Percentiles rank a stretch among this genome's conserved stretches.
Conservation (phyloP, 73 alveolate species). For the Paramecium octaurelia region DNA sequence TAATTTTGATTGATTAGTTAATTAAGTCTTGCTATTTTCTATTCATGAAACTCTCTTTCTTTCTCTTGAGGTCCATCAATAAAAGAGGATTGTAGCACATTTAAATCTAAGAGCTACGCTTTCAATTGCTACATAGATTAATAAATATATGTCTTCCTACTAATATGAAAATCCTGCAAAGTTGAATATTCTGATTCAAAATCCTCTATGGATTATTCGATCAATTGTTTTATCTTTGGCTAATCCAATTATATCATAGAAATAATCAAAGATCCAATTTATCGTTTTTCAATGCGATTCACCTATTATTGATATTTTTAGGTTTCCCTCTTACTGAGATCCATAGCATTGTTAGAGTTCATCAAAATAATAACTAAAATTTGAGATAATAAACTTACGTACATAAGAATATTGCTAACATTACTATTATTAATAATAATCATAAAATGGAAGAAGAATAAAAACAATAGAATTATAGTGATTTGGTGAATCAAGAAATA, state of each 20-base stretch:
- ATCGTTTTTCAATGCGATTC: conserved; percentile 1
- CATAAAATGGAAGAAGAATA: background rate
- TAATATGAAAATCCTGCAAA: background rate
- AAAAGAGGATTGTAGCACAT: background rate
- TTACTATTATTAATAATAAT: background rate
- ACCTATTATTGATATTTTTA: background rate
- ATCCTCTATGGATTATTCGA: background rate
- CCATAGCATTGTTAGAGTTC: background rate
- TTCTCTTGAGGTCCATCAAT: background rate
- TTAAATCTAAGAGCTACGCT: background rate
- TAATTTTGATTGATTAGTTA: background rate
- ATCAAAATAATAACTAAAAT: background rate
- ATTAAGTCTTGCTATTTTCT: background rate
- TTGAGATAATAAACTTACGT: background rate
- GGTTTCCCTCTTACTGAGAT: background rate
- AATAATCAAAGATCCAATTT: background rate
- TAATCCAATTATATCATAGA: background rate
- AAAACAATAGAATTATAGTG: background rate
- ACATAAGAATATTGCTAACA: background rate
- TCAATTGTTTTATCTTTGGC: background rate
- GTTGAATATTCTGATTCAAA: conserved; percentile 2
- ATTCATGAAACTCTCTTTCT: background rate
- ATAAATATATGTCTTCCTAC: background rate
- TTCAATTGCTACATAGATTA: background rate
- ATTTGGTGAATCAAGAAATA: background rate